Base-by-base conservation (phyloP, 2,329 filamentous ascomycete genomes). In the Colletotrichum truncatum region DNA sequence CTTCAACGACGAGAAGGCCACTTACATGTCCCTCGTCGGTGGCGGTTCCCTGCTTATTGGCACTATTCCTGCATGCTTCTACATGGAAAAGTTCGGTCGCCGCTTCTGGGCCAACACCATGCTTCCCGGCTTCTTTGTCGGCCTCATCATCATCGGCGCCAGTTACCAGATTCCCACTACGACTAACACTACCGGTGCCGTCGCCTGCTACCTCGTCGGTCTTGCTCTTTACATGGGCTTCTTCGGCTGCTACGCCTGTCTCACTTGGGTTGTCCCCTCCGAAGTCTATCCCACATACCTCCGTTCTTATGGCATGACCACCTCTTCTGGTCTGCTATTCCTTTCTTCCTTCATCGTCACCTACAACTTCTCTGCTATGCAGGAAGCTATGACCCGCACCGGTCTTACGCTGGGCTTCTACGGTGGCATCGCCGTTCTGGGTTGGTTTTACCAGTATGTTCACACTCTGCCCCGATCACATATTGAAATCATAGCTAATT, bases 11-110 rank as follows among this genome's bases (percentile, higher is more conserved):
- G 82, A 86, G 63, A 76, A 89, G 52, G 78, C 88, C 14, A 91
- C 89, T 64, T 93, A 92, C 82, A 93, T 93, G 90, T 92, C 90
- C 0, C 83, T 92, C 0, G 90, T 93, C 12, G 90, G 91, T 3
- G 90, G 90, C 25, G 90, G 88, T 4, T 80, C 89, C 0, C 82
- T 93, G 1, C 82, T 93, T 0, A 70, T 93, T 14, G 90, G 89
- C 21, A 90, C 89, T 0, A 89, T 92, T 32, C 89, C 89, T 0
- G 89, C 89, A 0, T 87, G 90, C 59, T 83, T 91, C 73, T 86
- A 86, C 68, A 93, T 93, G 90, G 91, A 93, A 72, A 85, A 82
- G 3, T 92, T 89, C 51, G 90, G 90, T 11, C 88, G 91, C 21
- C 87, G 90, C 4, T 92, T 92, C 83, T 93, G 90, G 91, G 91